phyloP scores from a whole-genome alignment of 2,329 filamentous ascomycete species.

The Trematosphaeria pertusa region DNA sequence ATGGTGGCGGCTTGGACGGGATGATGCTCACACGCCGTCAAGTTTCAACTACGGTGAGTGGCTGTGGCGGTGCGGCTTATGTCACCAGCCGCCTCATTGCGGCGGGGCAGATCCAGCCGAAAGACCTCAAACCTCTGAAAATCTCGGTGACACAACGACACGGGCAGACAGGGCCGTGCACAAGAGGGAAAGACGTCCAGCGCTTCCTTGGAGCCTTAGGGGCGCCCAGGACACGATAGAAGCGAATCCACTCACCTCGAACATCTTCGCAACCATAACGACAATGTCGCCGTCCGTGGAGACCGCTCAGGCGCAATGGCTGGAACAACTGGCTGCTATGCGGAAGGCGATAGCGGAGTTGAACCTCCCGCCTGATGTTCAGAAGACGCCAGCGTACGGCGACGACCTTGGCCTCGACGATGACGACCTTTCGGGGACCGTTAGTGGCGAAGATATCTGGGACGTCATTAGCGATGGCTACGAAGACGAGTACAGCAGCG shows the following conservation, averaged over 20 bases:
- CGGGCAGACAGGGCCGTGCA: too few relatives aligned
- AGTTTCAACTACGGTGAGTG: conserved; percentile 3
- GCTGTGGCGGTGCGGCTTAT: conserved; percentile 20
- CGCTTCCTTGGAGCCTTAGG: too few relatives aligned
- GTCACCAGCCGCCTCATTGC: conserved; percentile 27
- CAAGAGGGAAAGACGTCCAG: too few relatives aligned
- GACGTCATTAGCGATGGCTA: conserved; percentile 83
- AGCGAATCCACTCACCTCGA: background rate
- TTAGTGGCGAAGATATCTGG: conserved; percentile 84
- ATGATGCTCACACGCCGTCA: background rate
- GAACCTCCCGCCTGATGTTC: conserved; percentile 59
- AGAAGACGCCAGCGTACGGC: conserved; percentile 59
- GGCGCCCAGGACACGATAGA: too few relatives aligned
- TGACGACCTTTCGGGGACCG: conserved; percentile 67
- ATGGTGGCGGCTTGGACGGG: background rate
- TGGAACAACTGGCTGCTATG: conserved; percentile 85
- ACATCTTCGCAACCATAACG: background rate
- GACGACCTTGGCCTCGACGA: conserved; percentile 70
- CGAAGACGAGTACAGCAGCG: conserved; percentile 69
- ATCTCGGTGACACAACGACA: too few relatives aligned
- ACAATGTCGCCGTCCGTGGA: conserved; percentile 50
- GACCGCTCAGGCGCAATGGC: conserved; percentile 73
- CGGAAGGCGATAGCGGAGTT: conserved; percentile 80
- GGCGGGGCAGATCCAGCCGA: conserved; percentile 32
- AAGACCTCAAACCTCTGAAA: conserved; percentile 14